Base-by-base conservation (phyloP, 2,329 filamentous ascomycete genomes). In the Penicillium aurantiogriseum region DNA sequence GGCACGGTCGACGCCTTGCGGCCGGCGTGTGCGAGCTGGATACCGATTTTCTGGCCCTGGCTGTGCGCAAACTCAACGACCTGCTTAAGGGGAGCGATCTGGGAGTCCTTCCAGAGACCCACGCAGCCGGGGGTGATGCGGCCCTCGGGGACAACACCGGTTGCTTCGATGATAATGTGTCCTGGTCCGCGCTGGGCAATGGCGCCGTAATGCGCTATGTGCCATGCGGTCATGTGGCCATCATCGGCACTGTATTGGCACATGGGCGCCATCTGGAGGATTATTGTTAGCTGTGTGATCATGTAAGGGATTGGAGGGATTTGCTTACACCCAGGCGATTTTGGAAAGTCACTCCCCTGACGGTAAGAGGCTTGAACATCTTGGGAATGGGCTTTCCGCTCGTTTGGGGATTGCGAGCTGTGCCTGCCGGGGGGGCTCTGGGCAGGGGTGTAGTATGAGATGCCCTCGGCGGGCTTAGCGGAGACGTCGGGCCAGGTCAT, bases 1-100 rank as follows among this genome's bases (percentile, higher is more conserved):
- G 84, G 79, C 10, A 85, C 79, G 3, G 82, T 84, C 57, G 77
- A 80, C 13, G 84, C 83, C 68, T 87, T 87, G 29, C 84, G 74
- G 21, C 92, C 92, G 0, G 91, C 91, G 69, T 96, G 92, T 3
- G 80, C 90, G 6, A 96, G 82, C 78, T 96, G 92, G 60, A 96
- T 88, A 56, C 84, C 91, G 49, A 90, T 85, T 64, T 89, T 87
- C 69, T 91, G 87, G 70, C 83, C 83, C 74, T 96, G 92, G 39
- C 83, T 85, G 77, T 96, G 91, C 2, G 88, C 85, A 60, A 92
- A 95, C 60, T 95, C 90, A 38, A 87, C 85, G 49, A 93, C 82
- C 59, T 84, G 82, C 43, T 67, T 66, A 54, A 96, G 76, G 0
- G 87, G 86, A 59, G 82, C 87, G 58, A 92, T 88, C 73, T 97